Conservation (phyloP, 1,284 basidiomycete genomes). For the Fomitopsis betulina region DNA sequence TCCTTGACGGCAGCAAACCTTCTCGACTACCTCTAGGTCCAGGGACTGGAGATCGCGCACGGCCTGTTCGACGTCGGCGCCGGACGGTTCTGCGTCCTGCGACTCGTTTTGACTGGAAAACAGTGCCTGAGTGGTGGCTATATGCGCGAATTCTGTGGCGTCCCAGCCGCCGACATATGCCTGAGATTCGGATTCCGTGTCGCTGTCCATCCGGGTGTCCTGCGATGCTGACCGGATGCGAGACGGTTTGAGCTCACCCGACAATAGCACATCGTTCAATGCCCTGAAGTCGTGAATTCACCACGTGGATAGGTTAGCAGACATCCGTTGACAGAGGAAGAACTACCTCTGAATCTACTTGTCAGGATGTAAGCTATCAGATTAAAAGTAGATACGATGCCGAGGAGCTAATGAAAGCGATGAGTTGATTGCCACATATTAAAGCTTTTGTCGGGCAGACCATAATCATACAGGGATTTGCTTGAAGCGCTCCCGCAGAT, state of each 20-base stretch:
- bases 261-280: background rate
- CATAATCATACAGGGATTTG: no score
- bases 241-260: background rate
- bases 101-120: background rate
- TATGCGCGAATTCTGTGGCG: slow-evolving; percentile 17
- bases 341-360: background rate
- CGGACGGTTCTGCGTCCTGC: background rate
- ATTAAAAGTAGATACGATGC: background rate
- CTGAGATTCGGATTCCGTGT: slow-evolving; percentile 28
- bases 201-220: slow-evolving; percentile 16
- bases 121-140: slow-evolving; percentile 7
- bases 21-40: slow-evolving; percentile 16
- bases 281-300: background rate
- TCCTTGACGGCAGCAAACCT: slow-evolving; percentile 15
- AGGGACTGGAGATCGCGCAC: slow-evolving; percentile 9
- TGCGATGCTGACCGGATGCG: background rate
- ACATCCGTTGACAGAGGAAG: background rate
- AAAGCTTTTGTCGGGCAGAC: no score
- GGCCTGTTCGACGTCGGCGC: background rate
- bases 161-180: slow-evolving; percentile 9
- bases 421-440: no score
- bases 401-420: background rate
- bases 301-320: background rate
- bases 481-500: no score
- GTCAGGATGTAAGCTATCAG: background rate